Conservation (phyloP, 108 stramenopile species). For the Skeletonema grethae region DNA sequence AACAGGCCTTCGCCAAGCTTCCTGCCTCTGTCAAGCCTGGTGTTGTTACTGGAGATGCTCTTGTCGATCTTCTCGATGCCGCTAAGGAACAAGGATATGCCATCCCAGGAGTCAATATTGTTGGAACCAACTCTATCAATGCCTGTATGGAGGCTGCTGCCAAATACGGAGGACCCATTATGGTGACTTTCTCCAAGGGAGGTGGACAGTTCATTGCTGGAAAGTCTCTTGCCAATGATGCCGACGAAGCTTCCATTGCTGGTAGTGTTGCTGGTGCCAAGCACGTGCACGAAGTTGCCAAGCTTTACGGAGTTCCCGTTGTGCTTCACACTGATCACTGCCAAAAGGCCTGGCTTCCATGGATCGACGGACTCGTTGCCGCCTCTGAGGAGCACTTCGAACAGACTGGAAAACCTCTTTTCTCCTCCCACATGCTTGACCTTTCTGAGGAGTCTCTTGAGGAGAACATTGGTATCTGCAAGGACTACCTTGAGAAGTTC, state of each 20-base stretch:
- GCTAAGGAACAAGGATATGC: constrained; percentile 90
- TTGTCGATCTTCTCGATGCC: constrained; percentile 81
- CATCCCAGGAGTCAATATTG: constrained; percentile 96
- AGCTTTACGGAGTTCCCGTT: constrained; percentile 93
- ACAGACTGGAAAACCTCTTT: constrained; percentile 87
- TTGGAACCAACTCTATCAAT: constrained; percentile 92
- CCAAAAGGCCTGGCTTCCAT: constrained; percentile 93
- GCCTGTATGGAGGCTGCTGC: constrained; percentile 93
- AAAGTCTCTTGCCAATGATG: constrained; percentile 86
- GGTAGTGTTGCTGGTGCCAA: constrained; percentile 91
- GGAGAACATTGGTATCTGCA: constrained; percentile 97
- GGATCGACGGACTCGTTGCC: constrained; percentile 94
- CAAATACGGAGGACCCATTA: constrained; percentile 90
- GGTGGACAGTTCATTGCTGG: constrained; percentile 95
- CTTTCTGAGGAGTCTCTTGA: constrained; percentile 95
- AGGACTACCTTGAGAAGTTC: constrained; percentile 89
- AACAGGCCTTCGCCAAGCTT: constrained; percentile 84
- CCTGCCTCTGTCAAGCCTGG: constrained; percentile 90
- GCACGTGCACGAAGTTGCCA: constrained; percentile 95
- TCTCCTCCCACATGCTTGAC: constrained; percentile 97
- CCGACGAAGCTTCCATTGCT: constrained; percentile 88
- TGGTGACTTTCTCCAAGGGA: constrained; percentile 94
- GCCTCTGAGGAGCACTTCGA: constrained; percentile 91
- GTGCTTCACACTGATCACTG: constrained; percentile 97
- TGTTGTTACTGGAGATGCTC: constrained; percentile 89